phyloP scores from a whole-genome alignment of 768 basidiomycete genomes.

The Paxillus involutus region DNA sequence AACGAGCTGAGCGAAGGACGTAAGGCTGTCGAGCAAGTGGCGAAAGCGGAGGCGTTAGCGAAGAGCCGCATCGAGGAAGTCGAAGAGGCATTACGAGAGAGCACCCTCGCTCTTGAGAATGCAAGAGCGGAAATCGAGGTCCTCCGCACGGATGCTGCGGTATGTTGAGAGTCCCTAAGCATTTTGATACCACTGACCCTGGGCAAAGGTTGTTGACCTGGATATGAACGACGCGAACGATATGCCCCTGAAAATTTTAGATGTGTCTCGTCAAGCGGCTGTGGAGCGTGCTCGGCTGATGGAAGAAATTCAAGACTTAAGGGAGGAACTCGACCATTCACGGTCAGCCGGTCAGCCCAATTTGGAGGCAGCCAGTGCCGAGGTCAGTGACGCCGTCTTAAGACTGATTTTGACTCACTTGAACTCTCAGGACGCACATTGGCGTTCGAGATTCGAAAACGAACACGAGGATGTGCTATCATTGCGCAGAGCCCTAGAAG shows the following conservation, averaged over 20 bases:
- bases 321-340: slow-evolving; percentile 44
- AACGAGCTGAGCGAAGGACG: slow-evolving; percentile 69
- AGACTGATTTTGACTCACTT: slow-evolving; percentile 1
- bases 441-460: slow-evolving; percentile 28
- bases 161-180: slow-evolving; percentile 38
- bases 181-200: slow-evolving; percentile 10
- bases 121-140: slow-evolving; percentile 88
- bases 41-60: slow-evolving; percentile 60
- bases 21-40: slow-evolving; percentile 61
- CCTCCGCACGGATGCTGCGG: slow-evolving; percentile 69
- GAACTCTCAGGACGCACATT: slow-evolving; percentile 23
- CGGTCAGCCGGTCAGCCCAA: slow-evolving; percentile 25
- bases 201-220: slow-evolving; percentile 46
- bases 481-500: slow-evolving; percentile 35
- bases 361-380: slow-evolving; percentile 24
- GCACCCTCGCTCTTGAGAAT: slow-evolving; percentile 82
- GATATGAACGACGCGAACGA: slow-evolving; percentile 40
- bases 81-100: slow-evolving; percentile 88
- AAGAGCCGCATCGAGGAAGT: slow-evolving; percentile 77
- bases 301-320: slow-evolving; percentile 57
- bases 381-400: slow-evolving; percentile 11
- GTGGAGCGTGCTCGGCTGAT: slow-evolving; percentile 51
- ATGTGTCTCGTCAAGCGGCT: slow-evolving; percentile 46
- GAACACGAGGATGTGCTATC: slow-evolving; percentile 31
- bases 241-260: slow-evolving; percentile 45